Evolutionary conservation across 2,329 filamentous ascomycete species (phyloP).

Genomic region (Ophiocordyceps camponoti-rufipedis): DNA sequence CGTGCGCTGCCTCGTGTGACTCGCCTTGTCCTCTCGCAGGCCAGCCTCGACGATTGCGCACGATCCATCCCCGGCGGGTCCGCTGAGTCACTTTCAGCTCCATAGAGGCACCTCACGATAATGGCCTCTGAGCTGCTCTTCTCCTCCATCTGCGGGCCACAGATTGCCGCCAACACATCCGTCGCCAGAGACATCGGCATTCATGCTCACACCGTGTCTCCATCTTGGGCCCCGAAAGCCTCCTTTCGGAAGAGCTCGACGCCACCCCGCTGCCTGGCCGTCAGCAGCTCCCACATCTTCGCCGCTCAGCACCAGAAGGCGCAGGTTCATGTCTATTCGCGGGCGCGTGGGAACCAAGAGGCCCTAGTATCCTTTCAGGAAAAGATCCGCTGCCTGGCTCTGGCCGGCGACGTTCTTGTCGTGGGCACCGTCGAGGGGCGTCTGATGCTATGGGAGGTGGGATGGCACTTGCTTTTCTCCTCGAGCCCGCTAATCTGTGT

Average conservation of each 20-base stretch:
- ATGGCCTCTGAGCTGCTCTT: constrained; percentile 46
- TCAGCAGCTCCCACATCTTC: constrained; percentile 71
- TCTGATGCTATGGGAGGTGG: constrained; percentile 83
- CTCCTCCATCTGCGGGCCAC: constrained; percentile 37
- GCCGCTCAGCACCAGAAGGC: constrained; percentile 83
- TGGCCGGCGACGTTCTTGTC: constrained; percentile 55
- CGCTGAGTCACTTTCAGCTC: not conserved
- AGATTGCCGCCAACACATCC: constrained; percentile 41
- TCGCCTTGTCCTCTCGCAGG: not conserved
- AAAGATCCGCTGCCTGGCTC: constrained; percentile 58
- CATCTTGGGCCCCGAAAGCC: constrained; percentile 53
- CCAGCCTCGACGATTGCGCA: not conserved
- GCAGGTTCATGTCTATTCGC: constrained; percentile 80
- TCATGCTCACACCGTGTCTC: constrained; percentile 68
- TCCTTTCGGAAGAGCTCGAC: constrained; percentile 86
- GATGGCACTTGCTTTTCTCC: constrained; percentile 8
- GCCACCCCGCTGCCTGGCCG: constrained; percentile 59
- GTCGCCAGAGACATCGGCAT: constrained; percentile 69
- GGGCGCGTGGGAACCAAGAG: constrained; percentile 72
- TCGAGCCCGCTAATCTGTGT: not conserved
- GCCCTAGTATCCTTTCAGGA: constrained; percentile 77
- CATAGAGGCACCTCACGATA: not conserved
- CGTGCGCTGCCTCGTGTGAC: not conserved
- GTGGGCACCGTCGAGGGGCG: constrained; percentile 74
- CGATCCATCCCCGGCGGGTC: not conserved